Conservation (phyloP, 495 filamentous ascomycete genomes). For the Echria macrotheca region DNA sequence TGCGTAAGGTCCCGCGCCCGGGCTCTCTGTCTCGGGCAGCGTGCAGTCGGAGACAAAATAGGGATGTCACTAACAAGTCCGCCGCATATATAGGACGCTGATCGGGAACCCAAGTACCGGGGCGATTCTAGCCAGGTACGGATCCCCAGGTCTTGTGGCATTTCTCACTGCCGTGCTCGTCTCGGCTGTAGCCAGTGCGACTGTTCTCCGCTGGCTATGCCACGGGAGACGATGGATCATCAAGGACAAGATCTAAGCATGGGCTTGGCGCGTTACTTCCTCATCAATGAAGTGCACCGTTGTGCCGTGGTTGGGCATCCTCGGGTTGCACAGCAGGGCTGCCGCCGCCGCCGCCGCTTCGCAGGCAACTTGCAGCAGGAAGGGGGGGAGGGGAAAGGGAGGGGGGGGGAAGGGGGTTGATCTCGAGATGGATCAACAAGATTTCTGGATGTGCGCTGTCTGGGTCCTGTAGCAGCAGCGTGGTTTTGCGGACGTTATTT, state of each 20-base stretch:
- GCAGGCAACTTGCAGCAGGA: neutral
- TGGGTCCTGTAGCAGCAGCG: too few species aligned
- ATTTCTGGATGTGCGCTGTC: too few species aligned
- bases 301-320: neutral
- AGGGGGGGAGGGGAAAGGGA: neutral
- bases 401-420: neutral
- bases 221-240: conserved; percentile 16
- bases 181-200: conserved; percentile 18
- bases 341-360: neutral
- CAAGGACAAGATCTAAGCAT: conserved; percentile 13
- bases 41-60: too few species aligned
- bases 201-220: conserved; percentile 19
- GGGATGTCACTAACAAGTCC: too few species aligned
- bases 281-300: too few species aligned
- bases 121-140: conserved; percentile 15
- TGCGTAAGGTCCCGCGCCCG: conserved; percentile 16
- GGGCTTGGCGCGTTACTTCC: neutral
- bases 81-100: conserved; percentile 13
- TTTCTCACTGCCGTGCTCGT: conserved; percentile 24
- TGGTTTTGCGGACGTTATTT: too few species aligned
- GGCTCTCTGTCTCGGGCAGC: too few species aligned
- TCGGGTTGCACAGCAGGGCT: conserved; percentile 10
- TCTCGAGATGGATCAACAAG: too few species aligned
- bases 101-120: conserved; percentile 24
- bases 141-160: conserved; percentile 16